Base-by-base conservation (phyloP, 192 early-diverging fungal genomes). In the Backusella liffmaniae region DNA sequence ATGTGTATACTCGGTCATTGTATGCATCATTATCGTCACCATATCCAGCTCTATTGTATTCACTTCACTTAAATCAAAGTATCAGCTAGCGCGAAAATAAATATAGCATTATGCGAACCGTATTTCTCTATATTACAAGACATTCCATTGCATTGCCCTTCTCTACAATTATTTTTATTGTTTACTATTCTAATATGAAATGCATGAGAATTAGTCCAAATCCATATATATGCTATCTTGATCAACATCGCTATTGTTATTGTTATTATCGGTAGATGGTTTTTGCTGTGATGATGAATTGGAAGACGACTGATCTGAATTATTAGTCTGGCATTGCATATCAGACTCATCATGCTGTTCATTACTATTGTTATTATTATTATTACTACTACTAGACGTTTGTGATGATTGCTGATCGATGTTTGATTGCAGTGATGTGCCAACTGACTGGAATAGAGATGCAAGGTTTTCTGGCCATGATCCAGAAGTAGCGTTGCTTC, bases 1-100 rank as follows among this genome's bases (percentile, higher is more conserved):
- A 1, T 89, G 88, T 72, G 66, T 83, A 18, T 80, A 80, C 42
- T 66, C 84, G 6, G 77, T 85, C 21, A 5, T 81, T 49, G 84
- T 85, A n/a, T 69, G 71, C 39, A 21, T 79, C 5, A 66, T 41
- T 9, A 73, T 86, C n/a, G 29, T 86, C 21, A 53, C 3, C 16
- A 29, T 79, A 6, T 82, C 80, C 16, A 30, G 12, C 37, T 16
- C 13, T 0, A 66, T 67, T 9, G 35, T 68, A 26, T 16, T 66
- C 73, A 0, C 35, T n/a, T 62, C 59, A 44, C 39, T 74, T n/a
- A 74, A 67, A 66, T 46, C 65, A 44, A 74, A 65, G 42, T 46
- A 66, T 32, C 70, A 37, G 23, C 67, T 30, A 30, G 1, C 23
- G 16, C 42, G 35, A 26, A 71, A 69, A 42, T 39, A 69, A 6